Base-by-base conservation (phyloP, 495 filamentous ascomycete species). In the Penicillium bovifimosum region DNA sequence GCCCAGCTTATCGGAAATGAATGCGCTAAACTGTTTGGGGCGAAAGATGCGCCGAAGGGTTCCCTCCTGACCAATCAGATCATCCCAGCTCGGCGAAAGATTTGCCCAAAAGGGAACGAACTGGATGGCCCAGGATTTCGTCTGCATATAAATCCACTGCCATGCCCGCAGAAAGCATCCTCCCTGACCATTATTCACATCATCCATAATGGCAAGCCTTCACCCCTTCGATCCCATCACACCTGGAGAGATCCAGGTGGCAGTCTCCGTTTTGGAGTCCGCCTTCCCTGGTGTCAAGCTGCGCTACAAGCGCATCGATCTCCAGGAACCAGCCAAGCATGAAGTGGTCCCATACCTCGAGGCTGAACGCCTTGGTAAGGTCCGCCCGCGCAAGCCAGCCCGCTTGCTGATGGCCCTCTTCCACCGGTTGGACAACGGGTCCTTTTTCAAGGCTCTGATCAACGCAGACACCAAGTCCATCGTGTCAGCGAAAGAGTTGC, bases 181-280 rank as follows among this genome's bases (percentile, higher is more conserved):
- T 16, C 1, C 32, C 24, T 31, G 9, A 48, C 9, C 5, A 33
- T 44, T 16, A n/a, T 38, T 31, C 35, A 60, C 5, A 33, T 44
- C n/a, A 16, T 38, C 27, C 35, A 61, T 36, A 18, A 68, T 63
- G 65, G 44, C 65, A 0, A 58, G 54, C 46, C 62, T 69, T 32
- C 73, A 76, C 55, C 73, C 73, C 0, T 73, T 76, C 41, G 71
- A 76, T 47, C 71, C 73, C 10, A 65, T 74, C 28, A 69, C 66
- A 5, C 66, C 71, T 11, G 66, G 63, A 44, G 73, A 76, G 55
- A 76, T 76, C 41, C 63, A 67, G 41, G 41, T 76, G 45, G 73
- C 64, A 7, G 66, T 69, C 5, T 66, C 63, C 24, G 59, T 76
- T 38, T 50, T 76, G 36, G 61, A 73, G 48, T 60, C 66, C 4